phyloP scores from a whole-genome alignment of 768 basidiomycete species.

The Porpolomopsis calyptriformis region DNA sequence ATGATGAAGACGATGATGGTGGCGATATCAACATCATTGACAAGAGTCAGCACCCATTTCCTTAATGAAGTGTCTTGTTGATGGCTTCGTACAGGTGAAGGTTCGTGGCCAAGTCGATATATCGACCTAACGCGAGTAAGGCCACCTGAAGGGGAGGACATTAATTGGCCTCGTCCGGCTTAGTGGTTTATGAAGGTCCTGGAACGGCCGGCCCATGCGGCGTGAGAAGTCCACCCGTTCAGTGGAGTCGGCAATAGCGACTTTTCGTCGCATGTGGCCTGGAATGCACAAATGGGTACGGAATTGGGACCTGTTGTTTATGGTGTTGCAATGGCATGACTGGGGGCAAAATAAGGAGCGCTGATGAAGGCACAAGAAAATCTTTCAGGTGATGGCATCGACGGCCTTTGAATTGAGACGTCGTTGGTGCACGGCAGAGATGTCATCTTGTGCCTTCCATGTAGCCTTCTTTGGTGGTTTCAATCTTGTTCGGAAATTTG shows the following conservation, averaged over 20 bases:
- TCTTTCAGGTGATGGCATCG: background rate
- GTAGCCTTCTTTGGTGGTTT: background rate
- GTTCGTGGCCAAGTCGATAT: slow-evolving; percentile 62
- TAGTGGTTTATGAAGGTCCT: slow-evolving; percentile 18
- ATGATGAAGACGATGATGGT: slow-evolving; percentile 47
- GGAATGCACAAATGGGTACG: too few relatives aligned
- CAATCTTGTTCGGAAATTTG: background rate
- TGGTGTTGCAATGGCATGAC: background rate
- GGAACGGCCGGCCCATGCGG: background rate
- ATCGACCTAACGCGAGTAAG: slow-evolving; percentile 60
- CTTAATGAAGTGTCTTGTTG: slow-evolving; percentile 2
- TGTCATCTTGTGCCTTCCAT: background rate
- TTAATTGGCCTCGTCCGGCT: slow-evolving; percentile 66
- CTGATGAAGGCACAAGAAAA: background rate
- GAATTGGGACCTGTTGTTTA: too few relatives aligned
- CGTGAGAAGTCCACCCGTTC: background rate
- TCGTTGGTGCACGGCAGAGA: too few relatives aligned
- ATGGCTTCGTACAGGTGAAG: slow-evolving; percentile 40
- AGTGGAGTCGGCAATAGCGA: background rate
- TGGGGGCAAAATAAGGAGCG: background rate
- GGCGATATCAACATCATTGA: slow-evolving; percentile 54
- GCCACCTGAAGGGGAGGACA: slow-evolving; percentile 40
- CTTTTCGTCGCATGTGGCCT: too few relatives aligned
- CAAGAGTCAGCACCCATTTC: slow-evolving; percentile 40
- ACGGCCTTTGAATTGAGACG: background rate